Conservation (phyloP, 768 basidiomycete species). For the Pluteus cervinus region DNA sequence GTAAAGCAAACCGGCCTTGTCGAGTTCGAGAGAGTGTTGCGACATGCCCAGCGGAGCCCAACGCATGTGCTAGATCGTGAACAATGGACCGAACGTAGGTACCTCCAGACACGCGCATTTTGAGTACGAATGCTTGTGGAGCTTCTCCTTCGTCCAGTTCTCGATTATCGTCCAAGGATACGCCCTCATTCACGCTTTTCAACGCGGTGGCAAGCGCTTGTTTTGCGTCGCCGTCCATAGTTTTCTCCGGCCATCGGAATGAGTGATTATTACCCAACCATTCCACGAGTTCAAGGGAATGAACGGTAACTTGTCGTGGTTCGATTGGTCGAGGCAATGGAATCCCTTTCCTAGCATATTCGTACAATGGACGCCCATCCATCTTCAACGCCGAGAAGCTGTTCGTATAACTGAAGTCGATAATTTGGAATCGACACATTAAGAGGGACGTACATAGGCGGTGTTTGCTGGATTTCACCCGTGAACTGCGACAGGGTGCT, state of each 20-base stretch:
- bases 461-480: constrained; percentile 85
- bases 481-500: constrained; percentile 62
- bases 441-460: constrained; percentile 69
- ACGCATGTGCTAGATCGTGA: constrained; percentile 80
- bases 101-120: constrained; percentile 92
- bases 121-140: constrained; percentile 79
- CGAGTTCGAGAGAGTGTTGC: constrained; percentile 85
- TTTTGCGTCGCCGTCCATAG: constrained; percentile 63
- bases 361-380: constrained; percentile 93
- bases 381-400: constrained; percentile 99
- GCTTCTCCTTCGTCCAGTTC: constrained; percentile 31
- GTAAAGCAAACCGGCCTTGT: constrained; percentile 75
- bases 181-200: constrained; percentile 36
- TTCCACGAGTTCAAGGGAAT: constrained; percentile 69
- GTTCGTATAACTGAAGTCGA: too few relatives aligned
- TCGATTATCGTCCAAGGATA: constrained; percentile 34
- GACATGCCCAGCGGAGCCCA: constrained; percentile 90
- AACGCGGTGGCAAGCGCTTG: constrained; percentile 63
- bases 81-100: constrained; percentile 96
- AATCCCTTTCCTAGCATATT: constrained; percentile 88
- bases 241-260: constrained; percentile 72
- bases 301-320: constrained; percentile 73
- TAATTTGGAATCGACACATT: constrained; percentile 2
- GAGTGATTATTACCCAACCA: constrained; percentile 76
- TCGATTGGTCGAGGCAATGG: constrained; percentile 95